A percentile compares a stretch with the other conserved stretches of the same genome.
phyloP scores from a whole-genome alignment of 78 protist genomes.

The Speleostelium caveatum region DNA sequence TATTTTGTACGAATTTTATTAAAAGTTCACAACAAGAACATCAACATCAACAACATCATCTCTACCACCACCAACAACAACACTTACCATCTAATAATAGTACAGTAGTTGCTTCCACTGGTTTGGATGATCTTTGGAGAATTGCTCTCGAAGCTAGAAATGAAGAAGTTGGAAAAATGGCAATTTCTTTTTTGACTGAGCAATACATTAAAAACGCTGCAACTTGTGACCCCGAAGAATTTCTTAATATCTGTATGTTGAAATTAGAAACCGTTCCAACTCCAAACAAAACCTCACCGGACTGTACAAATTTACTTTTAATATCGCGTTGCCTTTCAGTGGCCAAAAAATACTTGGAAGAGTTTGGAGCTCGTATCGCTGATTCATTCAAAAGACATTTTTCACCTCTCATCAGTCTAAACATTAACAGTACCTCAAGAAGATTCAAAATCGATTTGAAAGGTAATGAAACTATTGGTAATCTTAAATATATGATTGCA shows the following conservation, averaged over 20 bases:
- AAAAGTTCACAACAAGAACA: not conserved
- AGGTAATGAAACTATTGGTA: slow-evolving; percentile 40
- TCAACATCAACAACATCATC: not conserved
- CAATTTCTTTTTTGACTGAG: slow-evolving; percentile 37
- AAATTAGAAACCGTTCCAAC: slow-evolving; percentile 43
- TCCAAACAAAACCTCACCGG: not conserved
- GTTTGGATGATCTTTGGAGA: slow-evolving; percentile 82
- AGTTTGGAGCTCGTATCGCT: slow-evolving; percentile 27
- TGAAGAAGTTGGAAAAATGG: slow-evolving; percentile 69
- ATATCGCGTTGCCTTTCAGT: slow-evolving; percentile 35
- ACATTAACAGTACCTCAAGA: slow-evolving; percentile 9
- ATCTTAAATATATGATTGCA: not conserved
- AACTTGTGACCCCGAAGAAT: slow-evolving; percentile 21
- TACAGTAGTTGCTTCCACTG: slow-evolving; percentile 51
- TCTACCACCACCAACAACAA: slow-evolving; percentile 4
- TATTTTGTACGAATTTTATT: slow-evolving; percentile 27
- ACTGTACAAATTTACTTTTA: not conserved
- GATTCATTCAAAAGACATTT: slow-evolving; percentile 34
- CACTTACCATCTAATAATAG: not conserved
- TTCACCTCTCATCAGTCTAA: slow-evolving; percentile 30
- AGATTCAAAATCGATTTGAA: slow-evolving; percentile 15
- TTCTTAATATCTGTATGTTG: slow-evolving; percentile 33
- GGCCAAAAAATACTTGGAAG: slow-evolving; percentile 26
- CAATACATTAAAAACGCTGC: slow-evolving; percentile 7
- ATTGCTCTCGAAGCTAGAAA: slow-evolving; percentile 58